Conservation (phyloP, 2,329 filamentous ascomycete genomes). For the Alternaria panax region DNA sequence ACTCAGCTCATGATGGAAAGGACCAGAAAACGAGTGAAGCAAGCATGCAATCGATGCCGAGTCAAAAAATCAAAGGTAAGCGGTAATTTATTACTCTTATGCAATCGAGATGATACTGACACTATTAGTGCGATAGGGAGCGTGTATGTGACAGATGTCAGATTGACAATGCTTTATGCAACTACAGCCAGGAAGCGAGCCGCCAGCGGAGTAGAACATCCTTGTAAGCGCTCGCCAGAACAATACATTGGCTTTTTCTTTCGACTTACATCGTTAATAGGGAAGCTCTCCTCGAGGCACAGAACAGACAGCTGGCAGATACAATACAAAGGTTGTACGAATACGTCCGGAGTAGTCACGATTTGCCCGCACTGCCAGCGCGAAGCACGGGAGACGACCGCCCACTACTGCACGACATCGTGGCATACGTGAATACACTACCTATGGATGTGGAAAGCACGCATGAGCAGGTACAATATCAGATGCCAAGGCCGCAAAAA, state of each 20-base stretch:
- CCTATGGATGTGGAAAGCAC: not conserved
- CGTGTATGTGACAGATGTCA: not conserved
- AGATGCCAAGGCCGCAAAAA: not conserved
- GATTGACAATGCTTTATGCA: not conserved
- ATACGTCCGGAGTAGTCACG: not conserved
- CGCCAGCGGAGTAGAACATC: not conserved
- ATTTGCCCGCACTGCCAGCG: not conserved
- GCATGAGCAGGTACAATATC: not conserved
- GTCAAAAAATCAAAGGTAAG: constrained; percentile 18
- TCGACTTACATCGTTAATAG: not conserved
- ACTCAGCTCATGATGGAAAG: not conserved
- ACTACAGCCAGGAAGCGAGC: not conserved
- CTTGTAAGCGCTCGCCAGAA: not conserved
- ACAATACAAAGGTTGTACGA: constrained; percentile 1
- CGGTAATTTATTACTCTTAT: not conserved
- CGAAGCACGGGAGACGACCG: not conserved
- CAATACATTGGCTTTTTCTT: not conserved
- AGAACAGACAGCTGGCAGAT: constrained; percentile 1
- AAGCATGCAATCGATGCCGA: constrained; percentile 13
- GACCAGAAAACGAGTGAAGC: constrained; percentile 9
- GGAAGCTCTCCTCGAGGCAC: not conserved
- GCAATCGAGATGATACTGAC: constrained; percentile 1
- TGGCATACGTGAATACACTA: not conserved
- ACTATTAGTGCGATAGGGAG: constrained; percentile 1
- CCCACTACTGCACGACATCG: constrained; percentile 1